Base-by-base conservation (phyloP, 2,329 filamentous ascomycete genomes). In the Colletotrichum coccodes region DNA sequence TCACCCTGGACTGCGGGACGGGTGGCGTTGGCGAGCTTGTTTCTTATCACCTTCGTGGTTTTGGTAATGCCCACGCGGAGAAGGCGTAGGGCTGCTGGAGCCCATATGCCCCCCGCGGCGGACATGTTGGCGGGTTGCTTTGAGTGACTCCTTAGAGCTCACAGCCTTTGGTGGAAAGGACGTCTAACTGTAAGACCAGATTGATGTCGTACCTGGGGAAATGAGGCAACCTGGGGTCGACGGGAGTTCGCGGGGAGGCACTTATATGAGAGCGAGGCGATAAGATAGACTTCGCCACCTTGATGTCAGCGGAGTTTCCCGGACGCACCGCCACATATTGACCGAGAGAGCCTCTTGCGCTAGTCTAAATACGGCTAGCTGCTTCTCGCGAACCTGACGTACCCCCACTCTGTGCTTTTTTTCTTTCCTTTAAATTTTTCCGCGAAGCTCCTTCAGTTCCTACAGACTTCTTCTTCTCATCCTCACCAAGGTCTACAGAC, bases 21-120 rank as follows among this genome's bases (percentile, higher is more conserved):
- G 57, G 82, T 76, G 44, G 82, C 82, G 68, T 77, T 78, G 26
- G 80, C 80, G 68, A 89, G 72, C 73, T 86, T 87, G 73, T 78
- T 79, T 71, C 86, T 85, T 66, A 90, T 79, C 72, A 83, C 79
- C 72, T 85, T 84, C 68, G 84, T 83, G 74, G 86, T 83, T 74
- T 84, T 86, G 57, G 80, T 79, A 76, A 85, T 80, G 76, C 87
- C 84, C 73, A 81, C 82, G 76, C 86, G 84, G 74, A 89, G 80
- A 73, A 86, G 79, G 77, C 86, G 85, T 77, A 88, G 79, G 80
- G 86, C 84, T 76, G 83, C 81, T 68, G 86, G 85, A 75, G 84
- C 87, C 87, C 84, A 88, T 78, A 88, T 81, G 80, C 85, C 86
- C 82, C 85, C 86, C 77, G 80, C 78, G 77, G 86, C 84, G 80